phyloP scores from a whole-genome alignment of 108 stramenopile genomes.

The Craspedostauros australis region DNA sequence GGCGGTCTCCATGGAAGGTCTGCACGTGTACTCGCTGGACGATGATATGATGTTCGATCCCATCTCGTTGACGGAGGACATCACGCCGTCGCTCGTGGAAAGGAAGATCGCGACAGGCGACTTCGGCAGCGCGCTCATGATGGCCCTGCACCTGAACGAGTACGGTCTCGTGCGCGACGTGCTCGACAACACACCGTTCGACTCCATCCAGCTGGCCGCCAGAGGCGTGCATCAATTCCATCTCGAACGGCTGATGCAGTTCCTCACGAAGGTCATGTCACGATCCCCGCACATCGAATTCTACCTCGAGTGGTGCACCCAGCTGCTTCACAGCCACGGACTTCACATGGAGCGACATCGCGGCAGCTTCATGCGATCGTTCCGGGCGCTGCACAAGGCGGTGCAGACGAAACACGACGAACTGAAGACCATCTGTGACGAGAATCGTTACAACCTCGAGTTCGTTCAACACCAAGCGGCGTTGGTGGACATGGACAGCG shows the following conservation, averaged over 20 bases:
- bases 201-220: constrained; percentile 67
- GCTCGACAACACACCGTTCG: constrained; percentile 72
- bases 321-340: constrained; percentile 72
- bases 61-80: constrained; percentile 75
- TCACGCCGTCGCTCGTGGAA: constrained; percentile 79
- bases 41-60: constrained; percentile 93
- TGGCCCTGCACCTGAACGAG: constrained; percentile 86
- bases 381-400: constrained; percentile 64
- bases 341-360: constrained; percentile 74
- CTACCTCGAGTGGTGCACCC: constrained; percentile 78
- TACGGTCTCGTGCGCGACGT: constrained; percentile 66
- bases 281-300: constrained; percentile 86
- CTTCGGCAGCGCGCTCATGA: constrained; percentile 63
- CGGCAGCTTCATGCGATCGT: constrained; percentile 71
- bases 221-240: constrained; percentile 61
- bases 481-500: no score
- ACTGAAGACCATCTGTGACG: constrained; percentile 65
- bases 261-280: constrained; percentile 67
- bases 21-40: constrained; percentile 87
- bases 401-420: constrained; percentile 72
- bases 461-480: constrained; percentile 64
- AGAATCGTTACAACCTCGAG: constrained; percentile 74
- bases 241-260: constrained; percentile 69
- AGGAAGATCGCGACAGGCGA: constrained; percentile 51
- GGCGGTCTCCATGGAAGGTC: constrained; percentile 81